Conservation (phyloP, 352 stramenopile species). For the Globisporangium megalacanthum region DNA sequence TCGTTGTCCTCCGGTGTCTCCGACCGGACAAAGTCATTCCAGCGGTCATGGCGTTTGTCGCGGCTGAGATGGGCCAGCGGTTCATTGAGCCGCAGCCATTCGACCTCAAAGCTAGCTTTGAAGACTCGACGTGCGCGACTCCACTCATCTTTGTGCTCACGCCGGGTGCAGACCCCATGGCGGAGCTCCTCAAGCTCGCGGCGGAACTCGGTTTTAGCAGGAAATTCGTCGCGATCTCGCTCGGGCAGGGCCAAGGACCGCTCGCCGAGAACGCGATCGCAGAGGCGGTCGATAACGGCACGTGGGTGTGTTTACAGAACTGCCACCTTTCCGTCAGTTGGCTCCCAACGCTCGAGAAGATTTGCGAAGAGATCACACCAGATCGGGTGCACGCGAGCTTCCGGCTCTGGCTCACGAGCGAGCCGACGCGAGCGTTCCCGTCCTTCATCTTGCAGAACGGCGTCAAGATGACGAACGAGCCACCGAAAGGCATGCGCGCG, state of each 20-base stretch:
- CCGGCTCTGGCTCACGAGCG: conserved; percentile 92
- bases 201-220: conserved; percentile 89
- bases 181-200: conserved; percentile 90
- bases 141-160: conserved; percentile 95
- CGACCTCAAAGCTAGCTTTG: conserved; percentile 88
- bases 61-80: conserved; percentile 78
- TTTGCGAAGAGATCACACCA: conserved; percentile 92
- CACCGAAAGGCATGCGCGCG: conserved; percentile 91
- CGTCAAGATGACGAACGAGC: conserved; percentile 96
- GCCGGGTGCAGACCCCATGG: conserved; percentile 93
- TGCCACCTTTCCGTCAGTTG: conserved; percentile 94
- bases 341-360: conserved; percentile 92
- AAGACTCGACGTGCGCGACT: conserved; percentile 92
- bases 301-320: conserved; percentile 96
- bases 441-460: conserved; percentile 92
- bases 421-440: conserved; percentile 91
- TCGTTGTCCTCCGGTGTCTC: conserved; percentile 89
- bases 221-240: conserved; percentile 91
- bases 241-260: conserved; percentile 92
- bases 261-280: conserved; percentile 91
- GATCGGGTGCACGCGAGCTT: conserved; percentile 91
- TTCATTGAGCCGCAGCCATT: conserved; percentile 94
- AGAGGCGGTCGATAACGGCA: conserved; percentile 89
- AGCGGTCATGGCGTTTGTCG: conserved; percentile 89
- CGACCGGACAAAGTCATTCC: conserved; percentile 92